Percentiles rank a stretch among this genome's conserved stretches.
Evolutionary conservation across 495 filamentous ascomycete species (phyloP).

Genomic region (Letharia columbiana): DNA sequence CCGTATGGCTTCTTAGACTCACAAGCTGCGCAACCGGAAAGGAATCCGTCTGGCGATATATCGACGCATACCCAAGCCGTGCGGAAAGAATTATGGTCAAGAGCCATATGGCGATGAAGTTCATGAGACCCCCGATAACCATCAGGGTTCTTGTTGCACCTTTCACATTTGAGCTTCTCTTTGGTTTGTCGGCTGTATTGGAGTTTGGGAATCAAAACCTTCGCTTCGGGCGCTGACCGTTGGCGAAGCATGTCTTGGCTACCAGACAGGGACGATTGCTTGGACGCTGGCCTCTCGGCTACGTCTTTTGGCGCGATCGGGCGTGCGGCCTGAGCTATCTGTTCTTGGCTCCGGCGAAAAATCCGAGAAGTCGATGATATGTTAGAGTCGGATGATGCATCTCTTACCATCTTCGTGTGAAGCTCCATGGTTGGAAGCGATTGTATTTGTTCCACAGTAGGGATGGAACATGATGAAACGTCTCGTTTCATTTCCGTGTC

Average conservation of each 20-base stretch:
- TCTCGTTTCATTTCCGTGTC: background rate
- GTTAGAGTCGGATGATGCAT: background rate
- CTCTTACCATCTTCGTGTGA: background rate
- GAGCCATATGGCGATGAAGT: constrained; percentile 74
- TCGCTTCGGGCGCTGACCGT: constrained; percentile 49
- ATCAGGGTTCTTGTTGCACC: constrained; percentile 68
- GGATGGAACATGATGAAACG: background rate
- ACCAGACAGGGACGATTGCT: constrained; percentile 28
- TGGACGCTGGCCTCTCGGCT: constrained; percentile 22
- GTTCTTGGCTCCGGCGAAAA: constrained; percentile 8
- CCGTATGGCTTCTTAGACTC: constrained; percentile 69
- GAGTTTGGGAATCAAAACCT: constrained; percentile 57
- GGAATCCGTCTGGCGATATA: constrained; percentile 50
- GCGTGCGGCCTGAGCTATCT: constrained; percentile 32
- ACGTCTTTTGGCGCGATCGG: constrained; percentile 41
- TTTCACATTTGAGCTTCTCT: constrained; percentile 62
- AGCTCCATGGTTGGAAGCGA: background rate
- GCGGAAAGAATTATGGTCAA: constrained; percentile 62
- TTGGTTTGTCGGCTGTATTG: constrained; percentile 69
- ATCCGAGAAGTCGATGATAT: background rate
- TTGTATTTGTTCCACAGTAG: background rate
- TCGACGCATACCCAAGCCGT: constrained; percentile 75
- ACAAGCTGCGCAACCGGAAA: constrained; percentile 86
- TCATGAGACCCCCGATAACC: constrained; percentile 95
- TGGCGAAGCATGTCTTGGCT: constrained; percentile 47